A percentile compares a stretch with the other conserved stretches of the same genome.
Conservation (phyloP, 2,329 filamentous ascomycete genomes). For the Didymella segeticola region DNA sequence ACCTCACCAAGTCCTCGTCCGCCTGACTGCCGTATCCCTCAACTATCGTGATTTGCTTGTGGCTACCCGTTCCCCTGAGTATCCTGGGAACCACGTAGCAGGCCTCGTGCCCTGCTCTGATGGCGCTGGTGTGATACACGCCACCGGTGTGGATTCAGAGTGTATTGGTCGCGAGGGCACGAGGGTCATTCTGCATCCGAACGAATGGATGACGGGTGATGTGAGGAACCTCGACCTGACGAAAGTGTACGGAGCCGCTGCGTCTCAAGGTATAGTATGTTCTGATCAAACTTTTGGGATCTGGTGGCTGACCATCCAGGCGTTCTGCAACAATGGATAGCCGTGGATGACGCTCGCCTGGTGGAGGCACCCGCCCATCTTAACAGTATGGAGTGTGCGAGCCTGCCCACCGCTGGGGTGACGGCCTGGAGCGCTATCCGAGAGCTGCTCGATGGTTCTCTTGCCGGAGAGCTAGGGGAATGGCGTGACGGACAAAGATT, state of each 20-base stretch:
- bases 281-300: background rate
- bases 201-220: constrained; percentile 29
- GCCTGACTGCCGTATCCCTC: constrained; percentile 32
- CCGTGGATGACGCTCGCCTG: constrained; percentile 28
- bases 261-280: constrained; percentile 38
- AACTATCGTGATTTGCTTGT: constrained; percentile 33
- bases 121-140: constrained; percentile 35
- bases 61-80: constrained; percentile 18
- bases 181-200: constrained; percentile 16
- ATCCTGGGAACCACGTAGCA: constrained; percentile 19
- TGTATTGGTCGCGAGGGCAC: constrained; percentile 25
- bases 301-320: background rate
- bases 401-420: constrained; percentile 28
- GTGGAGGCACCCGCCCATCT: constrained; percentile 26
- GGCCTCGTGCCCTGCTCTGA: constrained; percentile 29
- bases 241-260: constrained; percentile 15
- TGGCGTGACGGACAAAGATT: constrained; percentile 14
- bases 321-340: constrained; percentile 26
- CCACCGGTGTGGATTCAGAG: constrained; percentile 22
- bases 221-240: constrained; percentile 36
- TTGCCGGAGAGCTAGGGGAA: constrained; percentile 4
- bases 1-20: constrained; percentile 24
- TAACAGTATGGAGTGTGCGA: constrained; percentile 39
- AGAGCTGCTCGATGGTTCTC: constrained; percentile 7
- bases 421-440: constrained; percentile 31